phyloP scores from a whole-genome alignment of 441 rosid species.

The Populus hybrid region DNA sequence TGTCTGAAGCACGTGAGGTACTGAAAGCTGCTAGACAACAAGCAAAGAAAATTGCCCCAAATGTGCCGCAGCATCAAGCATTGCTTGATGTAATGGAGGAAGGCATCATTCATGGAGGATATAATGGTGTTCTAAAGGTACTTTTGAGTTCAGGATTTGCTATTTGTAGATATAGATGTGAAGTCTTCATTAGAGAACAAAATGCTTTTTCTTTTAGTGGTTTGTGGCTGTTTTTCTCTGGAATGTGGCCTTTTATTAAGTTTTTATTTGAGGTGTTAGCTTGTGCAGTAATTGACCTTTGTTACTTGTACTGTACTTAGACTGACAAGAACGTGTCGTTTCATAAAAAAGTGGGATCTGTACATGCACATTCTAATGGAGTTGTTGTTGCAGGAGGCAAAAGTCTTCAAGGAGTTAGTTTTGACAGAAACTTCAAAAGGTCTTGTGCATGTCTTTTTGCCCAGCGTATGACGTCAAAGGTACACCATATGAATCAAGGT shows the following conservation, averaged over 20 bases:
- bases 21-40: slow-evolving; percentile 60
- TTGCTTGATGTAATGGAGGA: slow-evolving; percentile 91
- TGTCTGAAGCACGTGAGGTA: slow-evolving; percentile 73
- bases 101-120: slow-evolving; percentile 90
- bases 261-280: background rate
- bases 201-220: slow-evolving; percentile 5
- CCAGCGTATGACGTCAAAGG: slow-evolving; percentile 87
- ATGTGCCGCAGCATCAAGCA: slow-evolving; percentile 88
- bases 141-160: background rate
- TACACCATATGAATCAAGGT: slow-evolving; percentile 24
- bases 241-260: slow-evolving; percentile 9
- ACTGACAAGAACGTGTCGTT: slow-evolving; percentile 14
- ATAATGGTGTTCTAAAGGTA: slow-evolving; percentile 86
- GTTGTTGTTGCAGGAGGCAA: slow-evolving; percentile 67
- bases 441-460: slow-evolving; percentile 84
- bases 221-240: slow-evolving; percentile 7
- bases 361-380: slow-evolving; percentile 14
- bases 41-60: slow-evolving; percentile 70
- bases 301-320: background rate
- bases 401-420: slow-evolving; percentile 69
- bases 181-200: background rate
- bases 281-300: slow-evolving; percentile 3
- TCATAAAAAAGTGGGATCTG: slow-evolving; percentile 1
- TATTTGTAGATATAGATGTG: background rate
- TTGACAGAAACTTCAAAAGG: slow-evolving; percentile 73